Base-by-base conservation (phyloP, 2,329 filamentous ascomycete genomes). In the Microthyrium microscopicum region DNA sequence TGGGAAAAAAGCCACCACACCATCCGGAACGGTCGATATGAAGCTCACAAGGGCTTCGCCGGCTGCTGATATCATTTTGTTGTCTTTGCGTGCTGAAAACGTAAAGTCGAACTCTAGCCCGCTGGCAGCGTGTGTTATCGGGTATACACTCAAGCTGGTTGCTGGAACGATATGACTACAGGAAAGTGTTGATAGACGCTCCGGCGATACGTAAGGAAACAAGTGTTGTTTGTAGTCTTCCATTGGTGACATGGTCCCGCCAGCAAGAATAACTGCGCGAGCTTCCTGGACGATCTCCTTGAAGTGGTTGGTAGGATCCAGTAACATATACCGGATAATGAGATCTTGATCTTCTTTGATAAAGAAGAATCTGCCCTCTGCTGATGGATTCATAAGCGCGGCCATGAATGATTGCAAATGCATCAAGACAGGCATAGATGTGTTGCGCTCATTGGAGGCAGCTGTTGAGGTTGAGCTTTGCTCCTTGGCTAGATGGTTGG, bases 181-280 rank as follows among this genome's bases (percentile, higher is more conserved):
- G 43, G 84, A 94, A 20, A 94, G 68, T 0, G 81, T 93, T 7
- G 68, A 75, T 28, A 95, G 68, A 36, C 71, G 71, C 0, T 60
- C 54, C 1, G 64, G 44, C 0, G 68, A 50, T 0, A 93, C 53
- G 31, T 80, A 77, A 0, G 87, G 80, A 40, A 98, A 89, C 0
- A 98, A 64, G 45, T 94, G 81, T 4, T 77, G 68, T 22, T 69
- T 74, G 54, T 93, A 98, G 56, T 95, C 89, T 17, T 77, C 70
- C 61, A 95, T 92, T 0, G 89, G 89, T 3, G 89, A 92, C 89
- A 98, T 95, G 18, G 89, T 98, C 16, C 89, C 89, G 37, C 89
- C 89, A 0, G 85, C 89, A 3, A 98, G 62, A 26, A 98, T 77
- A 3, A 98, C 79, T 2, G 87, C 81, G 37, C 84, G 68, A 1